phyloP scores from a whole-genome alignment of 129 eudicot genomes.

The Artemisia annua region DNA sequence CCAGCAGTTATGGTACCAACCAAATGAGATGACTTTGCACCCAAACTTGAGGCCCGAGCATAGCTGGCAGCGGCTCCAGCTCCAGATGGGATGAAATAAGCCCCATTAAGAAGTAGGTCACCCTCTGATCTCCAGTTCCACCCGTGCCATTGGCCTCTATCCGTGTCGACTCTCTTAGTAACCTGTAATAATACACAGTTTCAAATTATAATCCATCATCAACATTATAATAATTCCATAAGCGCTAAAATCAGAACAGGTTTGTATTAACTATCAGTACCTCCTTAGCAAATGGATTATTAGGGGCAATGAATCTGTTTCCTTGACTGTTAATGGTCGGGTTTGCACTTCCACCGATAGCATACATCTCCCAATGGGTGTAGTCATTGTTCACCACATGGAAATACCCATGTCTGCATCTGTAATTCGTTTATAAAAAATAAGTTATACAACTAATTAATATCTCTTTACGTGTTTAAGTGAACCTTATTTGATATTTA shows the following conservation, averaged over 20 bases:
- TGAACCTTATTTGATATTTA: conserved; percentile 6
- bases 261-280: conserved; percentile 26
- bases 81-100: conserved; percentile 78
- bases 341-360: conserved; percentile 89
- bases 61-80: conserved; percentile 73
- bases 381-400: conserved; percentile 99
- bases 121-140: conserved; percentile 98
- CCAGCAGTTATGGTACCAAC: conserved; percentile 64
- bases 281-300: conserved; percentile 84
- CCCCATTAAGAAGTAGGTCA: conserved; percentile 78
- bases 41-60: conserved; percentile 84
- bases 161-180: conserved; percentile 71
- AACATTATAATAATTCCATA: no score
- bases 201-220: not conserved
- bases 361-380: conserved; percentile 99
- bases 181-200: conserved; percentile 40
- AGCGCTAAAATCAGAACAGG: no score
- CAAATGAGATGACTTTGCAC: conserved; percentile 81
- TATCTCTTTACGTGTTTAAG: not conserved
- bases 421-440: conserved; percentile 35
- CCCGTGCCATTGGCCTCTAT: conserved; percentile 56
- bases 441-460: not conserved
- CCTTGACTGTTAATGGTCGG: conserved; percentile 98
- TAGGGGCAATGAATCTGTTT: conserved; percentile 83
- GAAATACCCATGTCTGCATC: conserved; percentile 96